phyloP scores from a whole-genome alignment of 108 stramenopile genomes.

The Skeletonema grethae region DNA sequence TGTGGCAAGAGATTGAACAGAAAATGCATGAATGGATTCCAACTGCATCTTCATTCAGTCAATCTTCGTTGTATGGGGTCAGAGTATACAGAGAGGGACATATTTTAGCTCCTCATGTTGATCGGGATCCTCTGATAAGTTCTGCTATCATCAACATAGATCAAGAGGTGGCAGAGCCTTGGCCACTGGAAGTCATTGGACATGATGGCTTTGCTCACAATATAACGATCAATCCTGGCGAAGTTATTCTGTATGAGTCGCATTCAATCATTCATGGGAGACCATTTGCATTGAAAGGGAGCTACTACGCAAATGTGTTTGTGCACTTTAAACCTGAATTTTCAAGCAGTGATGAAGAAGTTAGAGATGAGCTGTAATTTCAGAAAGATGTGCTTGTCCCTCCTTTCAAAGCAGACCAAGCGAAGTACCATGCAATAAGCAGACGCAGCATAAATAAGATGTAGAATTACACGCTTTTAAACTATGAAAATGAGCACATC shows the following conservation, averaged over 20 bases:
- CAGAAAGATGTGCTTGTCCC: too few relatives aligned
- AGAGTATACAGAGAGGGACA: conserved; percentile 73
- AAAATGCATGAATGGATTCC: conserved; percentile 62
- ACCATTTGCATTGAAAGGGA: conserved; percentile 85
- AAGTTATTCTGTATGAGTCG: conserved; percentile 85
- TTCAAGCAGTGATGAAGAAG: background rate
- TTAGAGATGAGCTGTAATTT: background rate
- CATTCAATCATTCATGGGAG: conserved; percentile 89
- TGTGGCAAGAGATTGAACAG: conserved; percentile 34
- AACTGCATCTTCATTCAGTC: conserved; percentile 27
- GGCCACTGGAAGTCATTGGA: conserved; percentile 86
- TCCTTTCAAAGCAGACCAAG: too few relatives aligned
- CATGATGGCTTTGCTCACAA: conserved; percentile 87
- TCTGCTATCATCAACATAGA: conserved; percentile 90
- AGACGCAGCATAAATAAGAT: too few relatives aligned
- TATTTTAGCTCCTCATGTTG: conserved; percentile 88
- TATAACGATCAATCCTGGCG: conserved; percentile 93
- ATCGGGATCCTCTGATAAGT: conserved; percentile 82
- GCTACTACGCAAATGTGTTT: conserved; percentile 85
- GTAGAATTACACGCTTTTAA: conserved; percentile 3
- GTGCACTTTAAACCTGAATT: conserved; percentile 71
- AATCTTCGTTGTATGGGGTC: conserved; percentile 79
- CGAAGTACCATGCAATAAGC: too few relatives aligned
- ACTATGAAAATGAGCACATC: conserved; percentile 5
- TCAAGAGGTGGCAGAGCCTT: conserved; percentile 85